Evolutionary conservation across 2,329 filamentous ascomycete genomes (phyloP).

Genomic region (Xylaria sp.): DNA sequence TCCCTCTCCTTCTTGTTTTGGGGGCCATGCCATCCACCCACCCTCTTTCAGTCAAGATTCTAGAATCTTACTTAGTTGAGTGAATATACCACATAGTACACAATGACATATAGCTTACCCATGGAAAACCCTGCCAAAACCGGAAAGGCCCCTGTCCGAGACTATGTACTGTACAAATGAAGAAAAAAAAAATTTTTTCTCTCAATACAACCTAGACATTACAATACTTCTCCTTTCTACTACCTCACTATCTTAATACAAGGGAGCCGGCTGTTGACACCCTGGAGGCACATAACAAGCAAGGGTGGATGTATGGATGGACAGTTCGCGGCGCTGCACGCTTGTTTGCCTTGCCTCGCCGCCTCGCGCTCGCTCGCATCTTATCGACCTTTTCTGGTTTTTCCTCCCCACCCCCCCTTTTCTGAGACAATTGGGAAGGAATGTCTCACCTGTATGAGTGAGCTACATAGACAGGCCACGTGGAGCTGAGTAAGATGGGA

Average conservation of each 20-base stretch:
- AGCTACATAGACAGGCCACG: not conserved
- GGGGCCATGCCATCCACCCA: not conserved
- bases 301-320: conserved; percentile 1
- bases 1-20: not conserved
- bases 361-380: conserved; percentile 2
- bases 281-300: too few species aligned
- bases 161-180: not conserved
- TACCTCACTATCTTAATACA: too few species aligned
- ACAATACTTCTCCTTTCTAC: not conserved
- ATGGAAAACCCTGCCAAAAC: not conserved
- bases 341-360: conserved; percentile 15
- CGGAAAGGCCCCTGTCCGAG: not conserved
- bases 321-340: conserved; percentile 6
- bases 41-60: not conserved
- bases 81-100: not conserved
- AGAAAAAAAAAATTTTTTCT: not conserved
- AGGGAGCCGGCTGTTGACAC: not conserved
- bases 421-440: not conserved
- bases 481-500: conserved; percentile 28
- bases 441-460: not conserved
- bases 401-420: not conserved
- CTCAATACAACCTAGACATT: not conserved
- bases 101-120: not conserved
- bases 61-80: not conserved
- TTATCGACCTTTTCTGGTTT: not conserved